These are phyloP conservation scores for Ophiostoma sp. DNA, from an alignment of 2,329 filamentous ascomycete genomes.

Conservation along the genomic window DNA sequence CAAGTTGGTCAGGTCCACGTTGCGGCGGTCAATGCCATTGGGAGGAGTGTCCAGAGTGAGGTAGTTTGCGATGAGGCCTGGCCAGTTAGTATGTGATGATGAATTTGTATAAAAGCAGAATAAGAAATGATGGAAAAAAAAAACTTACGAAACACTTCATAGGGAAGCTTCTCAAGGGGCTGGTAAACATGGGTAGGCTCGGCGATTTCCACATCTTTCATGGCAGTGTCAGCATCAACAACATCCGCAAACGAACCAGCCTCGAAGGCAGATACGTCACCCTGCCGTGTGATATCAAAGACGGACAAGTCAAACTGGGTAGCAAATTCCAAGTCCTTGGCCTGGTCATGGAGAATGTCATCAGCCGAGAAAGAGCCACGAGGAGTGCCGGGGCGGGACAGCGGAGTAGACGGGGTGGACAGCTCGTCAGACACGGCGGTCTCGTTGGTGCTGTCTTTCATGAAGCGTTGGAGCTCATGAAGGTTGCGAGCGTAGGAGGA, in stretches of 20 bases:
- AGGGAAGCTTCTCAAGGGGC: slow-evolving; percentile 59
- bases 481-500: slow-evolving; percentile 46
- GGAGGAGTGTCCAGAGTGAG: slow-evolving; percentile 67
- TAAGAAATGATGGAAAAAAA: not conserved
- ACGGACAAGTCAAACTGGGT: slow-evolving; percentile 3
- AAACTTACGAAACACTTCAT: slow-evolving; percentile 57
- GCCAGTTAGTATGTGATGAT: slow-evolving; percentile 32
- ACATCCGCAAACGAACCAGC: slow-evolving; percentile 17
- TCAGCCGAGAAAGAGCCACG: slow-evolving; percentile 9
- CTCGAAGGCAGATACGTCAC: slow-evolving; percentile 15
- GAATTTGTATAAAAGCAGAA: not conserved
- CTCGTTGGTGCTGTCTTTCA: slow-evolving; percentile 35
- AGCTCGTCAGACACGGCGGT: slow-evolving; percentile 49
- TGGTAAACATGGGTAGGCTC: not conserved
- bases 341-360: slow-evolving; percentile 14
- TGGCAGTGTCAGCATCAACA: slow-evolving; percentile 20
- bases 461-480: slow-evolving; percentile 24
- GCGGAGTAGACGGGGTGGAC: slow-evolving; percentile 12
- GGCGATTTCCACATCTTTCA: slow-evolving; percentile 19
- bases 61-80: slow-evolving; percentile 65
- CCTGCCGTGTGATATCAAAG: slow-evolving; percentile 4
- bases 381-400: slow-evolving; percentile 11
- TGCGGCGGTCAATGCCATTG: slow-evolving; percentile 70
- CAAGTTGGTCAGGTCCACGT: slow-evolving; percentile 71
- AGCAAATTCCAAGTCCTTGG: not conserved